phyloP scores from a whole-genome alignment of 2,329 filamentous ascomycete species.

The Sclerotinia minor region DNA sequence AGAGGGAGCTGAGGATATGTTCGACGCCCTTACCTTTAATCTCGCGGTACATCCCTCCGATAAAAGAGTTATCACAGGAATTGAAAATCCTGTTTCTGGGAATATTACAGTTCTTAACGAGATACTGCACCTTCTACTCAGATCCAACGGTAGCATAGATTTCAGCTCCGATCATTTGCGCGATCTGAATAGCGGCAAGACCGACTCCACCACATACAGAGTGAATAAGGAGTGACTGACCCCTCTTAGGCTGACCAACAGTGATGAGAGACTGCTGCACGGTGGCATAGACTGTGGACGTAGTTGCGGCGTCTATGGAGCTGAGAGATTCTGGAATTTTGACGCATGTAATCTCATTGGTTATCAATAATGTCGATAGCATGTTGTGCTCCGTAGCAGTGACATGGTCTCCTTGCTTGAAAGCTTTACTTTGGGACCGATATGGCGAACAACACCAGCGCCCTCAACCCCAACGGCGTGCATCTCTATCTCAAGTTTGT shows the following conservation, averaged over 20 bases:
- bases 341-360: slow-evolving; percentile 40
- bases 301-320: slow-evolving; percentile 33
- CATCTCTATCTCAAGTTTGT: not conserved
- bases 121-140: slow-evolving; percentile 27
- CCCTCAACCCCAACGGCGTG: slow-evolving; percentile 39
- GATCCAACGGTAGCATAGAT: slow-evolving; percentile 37
- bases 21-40: slow-evolving; percentile 37
- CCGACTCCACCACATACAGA: slow-evolving; percentile 39
- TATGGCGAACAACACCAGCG: slow-evolving; percentile 24
- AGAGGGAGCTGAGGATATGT: slow-evolving; percentile 36
- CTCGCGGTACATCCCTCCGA: slow-evolving; percentile 28
- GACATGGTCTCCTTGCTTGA: slow-evolving; percentile 28
- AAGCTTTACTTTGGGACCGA: slow-evolving; percentile 22
- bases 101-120: slow-evolving; percentile 35
- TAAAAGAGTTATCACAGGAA: slow-evolving; percentile 37
- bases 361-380: slow-evolving; percentile 45
- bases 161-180: slow-evolving; percentile 30
- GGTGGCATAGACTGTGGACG: slow-evolving; percentile 34
- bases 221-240: slow-evolving; percentile 28
- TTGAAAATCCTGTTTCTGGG: slow-evolving; percentile 36
- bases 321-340: slow-evolving; percentile 29
- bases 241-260: slow-evolving; percentile 32
- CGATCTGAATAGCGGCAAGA: slow-evolving; percentile 38
- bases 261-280: slow-evolving; percentile 35
- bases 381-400: slow-evolving; percentile 47